Evolutionary conservation across 164 flowering plant species (phyloP), one percentile per base, ranked within the genome.

Genomic region (Vitis riparia): DNA sequence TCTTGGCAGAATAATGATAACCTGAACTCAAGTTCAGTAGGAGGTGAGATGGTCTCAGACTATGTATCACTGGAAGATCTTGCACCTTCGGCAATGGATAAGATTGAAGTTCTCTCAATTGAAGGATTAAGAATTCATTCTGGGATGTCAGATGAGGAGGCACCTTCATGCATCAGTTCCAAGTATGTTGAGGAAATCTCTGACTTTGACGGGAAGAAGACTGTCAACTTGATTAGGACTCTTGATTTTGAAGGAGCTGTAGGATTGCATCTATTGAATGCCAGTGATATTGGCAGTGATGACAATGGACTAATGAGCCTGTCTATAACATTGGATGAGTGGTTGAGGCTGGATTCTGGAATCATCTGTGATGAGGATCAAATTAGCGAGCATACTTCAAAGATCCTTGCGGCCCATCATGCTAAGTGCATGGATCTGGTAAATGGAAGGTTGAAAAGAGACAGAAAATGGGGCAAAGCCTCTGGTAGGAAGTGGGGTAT

Each of bases 121-220:
- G 81, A 80, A 69, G 86, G 84, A n/a, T 77, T 83, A 68, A 80
- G 68, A 75, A 77, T 81, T 66, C 84, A 80, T 57, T 80, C 77
- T n/a, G 73, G 72, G 67, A 72, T 78, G 82, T 61, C 84, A 27
- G 55, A 49, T 60, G 82, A 74, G 57, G 79, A 72, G 47, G 72
- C 83, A 51, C 80, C 82, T 55, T 78, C 90, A 67, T 59, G 74
- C 79, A 73, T 85, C 49, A 56, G 29, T 66, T 47, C 81, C 16
- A 67, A 58, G 15, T 62, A 55, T 47, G 6, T 11, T 13, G 14
- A 53, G 11, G 66, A 74, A 11, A 30, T 59, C 37, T 13, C 59
- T 11, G 63, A 30, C n/a, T 68, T 55, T 67, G 49, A 56, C 37
- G 68, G 44, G 19, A 62, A 47, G 53, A 62, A 29, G 53, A 37